These are phyloP conservation scores for Arthrobotrys musiformis DNA, from an alignment of 2,329 filamentous ascomycete species.

Conservation along the genomic window DNA sequence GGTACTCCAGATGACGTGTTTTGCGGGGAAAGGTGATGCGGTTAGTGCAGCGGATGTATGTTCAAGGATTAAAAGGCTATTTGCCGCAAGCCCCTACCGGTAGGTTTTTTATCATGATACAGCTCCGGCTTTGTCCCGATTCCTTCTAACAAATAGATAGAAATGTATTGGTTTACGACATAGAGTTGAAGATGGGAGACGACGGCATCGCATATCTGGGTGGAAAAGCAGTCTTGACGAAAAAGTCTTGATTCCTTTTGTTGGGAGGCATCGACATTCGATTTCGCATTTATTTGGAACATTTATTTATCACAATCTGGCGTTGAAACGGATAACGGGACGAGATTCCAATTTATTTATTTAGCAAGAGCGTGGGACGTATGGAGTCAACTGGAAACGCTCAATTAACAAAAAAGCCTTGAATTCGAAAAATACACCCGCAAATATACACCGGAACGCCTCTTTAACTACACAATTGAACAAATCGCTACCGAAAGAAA, in stretches of 20 bases:
- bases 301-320: conserved; percentile 1
- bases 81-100: conserved; percentile 50
- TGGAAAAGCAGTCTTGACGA: conserved; percentile 50
- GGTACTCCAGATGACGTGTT: conserved; percentile 54
- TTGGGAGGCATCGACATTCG: background rate
- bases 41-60: conserved; percentile 53
- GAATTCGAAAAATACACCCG: background rate
- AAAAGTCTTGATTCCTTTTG: conserved; percentile 32
- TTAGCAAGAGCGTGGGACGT: background rate
- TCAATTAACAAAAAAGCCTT: background rate
- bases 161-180: conserved; percentile 51
- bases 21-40: conserved; percentile 45
- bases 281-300: conserved; percentile 3
- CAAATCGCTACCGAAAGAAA: conserved; percentile 30
- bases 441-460: background rate
- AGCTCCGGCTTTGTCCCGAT: background rate
- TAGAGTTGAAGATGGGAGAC: conserved; percentile 48
- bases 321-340: background rate
- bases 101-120: conserved; percentile 36
- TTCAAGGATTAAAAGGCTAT: conserved; percentile 50
- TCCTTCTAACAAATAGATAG: conserved; percentile 25
- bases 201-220: conserved; percentile 41
- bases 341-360: conserved; percentile 9
- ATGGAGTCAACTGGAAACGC: background rate
- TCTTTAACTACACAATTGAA: background rate